phyloP scores from a whole-genome alignment of 2,329 filamentous ascomycete genomes.

The Dryadomyces quercivorus region DNA sequence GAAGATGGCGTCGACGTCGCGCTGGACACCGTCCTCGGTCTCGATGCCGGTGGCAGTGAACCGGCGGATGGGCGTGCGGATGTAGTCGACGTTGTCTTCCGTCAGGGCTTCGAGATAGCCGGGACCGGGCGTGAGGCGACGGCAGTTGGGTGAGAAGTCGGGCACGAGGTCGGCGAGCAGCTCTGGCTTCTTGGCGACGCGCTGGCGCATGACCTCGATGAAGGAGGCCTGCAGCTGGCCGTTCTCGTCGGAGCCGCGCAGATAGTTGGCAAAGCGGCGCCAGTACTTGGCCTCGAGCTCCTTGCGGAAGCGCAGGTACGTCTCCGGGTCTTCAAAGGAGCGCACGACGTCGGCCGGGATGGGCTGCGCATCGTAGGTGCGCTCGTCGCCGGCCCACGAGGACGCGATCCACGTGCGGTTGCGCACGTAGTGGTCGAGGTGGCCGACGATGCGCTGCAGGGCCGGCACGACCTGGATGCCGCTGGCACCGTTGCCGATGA shows the following conservation, averaged over 20 bases:
- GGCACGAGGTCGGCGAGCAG: conserved; percentile 45
- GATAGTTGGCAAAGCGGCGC: conserved; percentile 39
- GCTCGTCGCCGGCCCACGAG: conserved; percentile 43
- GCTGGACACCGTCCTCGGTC: conserved; percentile 41
- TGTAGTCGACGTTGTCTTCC: conserved; percentile 49
- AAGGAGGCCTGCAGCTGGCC: conserved; percentile 32
- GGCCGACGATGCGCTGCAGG: conserved; percentile 33
- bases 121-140: conserved; percentile 52
- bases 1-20: conserved; percentile 52
- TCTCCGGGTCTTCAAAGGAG: conserved; percentile 45
- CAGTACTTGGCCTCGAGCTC: conserved; percentile 49
- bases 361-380: conserved; percentile 42
- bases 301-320: conserved; percentile 49
- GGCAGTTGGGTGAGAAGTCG: conserved; percentile 51
- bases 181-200: conserved; percentile 41
- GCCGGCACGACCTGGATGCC: conserved; percentile 37
- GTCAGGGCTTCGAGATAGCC: conserved; percentile 55
- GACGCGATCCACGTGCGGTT: conserved; percentile 57
- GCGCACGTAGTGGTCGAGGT: conserved; percentile 52
- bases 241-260: conserved; percentile 40
- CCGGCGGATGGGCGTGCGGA: conserved; percentile 40
- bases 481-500: conserved; percentile 45
- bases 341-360: conserved; percentile 40
- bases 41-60: conserved; percentile 50
- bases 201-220: conserved; percentile 38